A percentile compares a stretch with the other conserved stretches of the same genome.
Evolutionary conservation across 352 stramenopile genomes (phyloP).

Genomic region (Globisporangium alternatum): DNA sequence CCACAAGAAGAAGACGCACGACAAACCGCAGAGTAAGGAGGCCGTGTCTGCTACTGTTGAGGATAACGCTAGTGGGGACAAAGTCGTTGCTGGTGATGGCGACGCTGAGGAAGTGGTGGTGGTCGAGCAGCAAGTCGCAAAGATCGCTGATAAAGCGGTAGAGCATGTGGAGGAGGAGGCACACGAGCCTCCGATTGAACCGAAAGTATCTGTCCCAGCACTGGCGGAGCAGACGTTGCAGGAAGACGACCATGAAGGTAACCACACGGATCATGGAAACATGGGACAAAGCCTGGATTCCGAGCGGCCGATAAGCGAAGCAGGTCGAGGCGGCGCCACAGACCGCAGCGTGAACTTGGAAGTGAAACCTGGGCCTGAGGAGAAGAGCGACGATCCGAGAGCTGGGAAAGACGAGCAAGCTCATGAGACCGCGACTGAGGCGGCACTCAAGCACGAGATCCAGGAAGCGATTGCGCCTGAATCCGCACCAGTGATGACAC

Average conservation of each 20-base stretch:
- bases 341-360: not conserved
- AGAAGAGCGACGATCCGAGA: not conserved
- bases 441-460: not conserved
- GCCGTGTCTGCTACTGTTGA: not conserved
- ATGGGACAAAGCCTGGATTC: not conserved
- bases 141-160: not conserved
- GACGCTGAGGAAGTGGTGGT: not conserved
- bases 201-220: not conserved
- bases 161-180: not conserved
- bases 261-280: not conserved
- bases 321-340: not conserved
- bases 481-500: not conserved
- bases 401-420: not conserved
- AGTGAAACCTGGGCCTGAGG: not conserved
- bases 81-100: not conserved
- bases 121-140: not conserved
- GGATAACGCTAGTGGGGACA: not conserved
- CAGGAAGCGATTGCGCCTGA: not conserved
- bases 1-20: slow-evolving; percentile 24
- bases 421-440: not conserved
- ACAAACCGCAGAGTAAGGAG: slow-evolving; percentile 20
- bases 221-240: not conserved
- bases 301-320: not conserved
- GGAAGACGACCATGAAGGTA: not conserved
- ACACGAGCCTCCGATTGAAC: not conserved